A percentile compares a stretch with the other conserved stretches of the same genome.
Conservation (phyloP, 192 early-diverging fungal genomes). For the Dispira parvispora region DNA sequence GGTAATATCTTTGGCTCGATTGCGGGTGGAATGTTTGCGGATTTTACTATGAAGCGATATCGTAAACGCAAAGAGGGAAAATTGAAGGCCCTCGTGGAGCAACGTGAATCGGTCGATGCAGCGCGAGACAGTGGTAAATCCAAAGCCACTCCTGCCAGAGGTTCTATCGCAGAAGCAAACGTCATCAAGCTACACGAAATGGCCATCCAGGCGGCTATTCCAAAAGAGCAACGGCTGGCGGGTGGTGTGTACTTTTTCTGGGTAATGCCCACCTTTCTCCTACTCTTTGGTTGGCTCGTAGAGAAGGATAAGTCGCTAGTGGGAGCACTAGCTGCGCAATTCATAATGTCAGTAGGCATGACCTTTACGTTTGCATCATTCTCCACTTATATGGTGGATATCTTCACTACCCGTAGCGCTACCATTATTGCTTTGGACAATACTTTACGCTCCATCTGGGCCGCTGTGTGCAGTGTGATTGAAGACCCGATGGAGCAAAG, state of each 20-base stretch:
- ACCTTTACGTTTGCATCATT: conserved; percentile 8
- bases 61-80: not conserved
- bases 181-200: not conserved
- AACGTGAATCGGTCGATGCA: not conserved
- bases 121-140: not conserved
- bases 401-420: conserved; percentile 10
- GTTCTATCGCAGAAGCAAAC: no score
- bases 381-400: conserved; percentile 11
- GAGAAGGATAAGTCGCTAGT: not conserved
- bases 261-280: not conserved
- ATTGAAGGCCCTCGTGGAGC: not conserved
- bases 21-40: conserved; percentile 14
- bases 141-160: not conserved
- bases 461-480: conserved; percentile 9
- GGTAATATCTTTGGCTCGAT: conserved; percentile 15
- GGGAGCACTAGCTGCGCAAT: not conserved
- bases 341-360: conserved; percentile 9
- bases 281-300: not conserved
- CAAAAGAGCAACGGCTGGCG: not conserved
- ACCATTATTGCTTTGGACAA: conserved; percentile 11
- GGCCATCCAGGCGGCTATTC: not conserved
- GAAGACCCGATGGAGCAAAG: not conserved
- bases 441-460: conserved; percentile 3
- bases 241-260: conserved; percentile 1
- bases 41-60: not conserved